Conservation (phyloP, 2,329 filamentous ascomycete genomes). For the Paecilomyces formosus region DNA sequence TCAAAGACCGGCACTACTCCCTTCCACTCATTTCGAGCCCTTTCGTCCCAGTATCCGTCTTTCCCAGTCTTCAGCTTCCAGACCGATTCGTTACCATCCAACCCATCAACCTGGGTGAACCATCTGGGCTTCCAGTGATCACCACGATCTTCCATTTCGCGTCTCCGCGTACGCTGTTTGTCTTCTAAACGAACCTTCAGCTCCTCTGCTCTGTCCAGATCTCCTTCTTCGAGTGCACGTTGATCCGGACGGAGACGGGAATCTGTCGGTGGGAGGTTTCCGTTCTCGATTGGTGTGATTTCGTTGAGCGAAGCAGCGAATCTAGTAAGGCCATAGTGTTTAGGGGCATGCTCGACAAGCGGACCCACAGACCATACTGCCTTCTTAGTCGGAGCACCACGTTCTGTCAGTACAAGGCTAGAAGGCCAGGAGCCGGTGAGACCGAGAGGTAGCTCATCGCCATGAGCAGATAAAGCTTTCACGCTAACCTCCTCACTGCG, state of each 20-base stretch:
- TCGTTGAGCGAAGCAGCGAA: conserved; percentile 88
- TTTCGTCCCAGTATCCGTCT: conserved; percentile 90
- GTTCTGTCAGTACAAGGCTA: conserved; percentile 58
- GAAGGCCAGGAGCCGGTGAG: conserved; percentile 80
- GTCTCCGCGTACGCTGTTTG: conserved; percentile 66
- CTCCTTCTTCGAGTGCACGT: conserved; percentile 71
- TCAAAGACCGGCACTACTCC: conserved; percentile 32
- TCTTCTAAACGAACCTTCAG: conserved; percentile 82
- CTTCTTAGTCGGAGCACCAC: conserved; percentile 54
- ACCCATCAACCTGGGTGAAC: conserved; percentile 63
- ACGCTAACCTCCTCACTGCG: conserved; percentile 83
- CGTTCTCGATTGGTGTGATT: conserved; percentile 70
- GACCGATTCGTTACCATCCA: conserved; percentile 38
- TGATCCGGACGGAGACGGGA: conserved; percentile 81
- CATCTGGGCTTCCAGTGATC: conserved; percentile 69
- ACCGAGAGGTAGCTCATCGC: conserved; percentile 57
- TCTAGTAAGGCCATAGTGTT: conserved; percentile 78
- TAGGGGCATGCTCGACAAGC: conserved; percentile 69
- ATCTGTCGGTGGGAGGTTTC: conserved; percentile 72
- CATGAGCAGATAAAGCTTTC: conserved; percentile 61
- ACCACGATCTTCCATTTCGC: conserved; percentile 66
- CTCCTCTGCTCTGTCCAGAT: conserved; percentile 74
- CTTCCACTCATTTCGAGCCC: conserved; percentile 60
- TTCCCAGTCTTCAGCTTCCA: conserved; percentile 70
- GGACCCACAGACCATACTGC: conserved; percentile 73